phyloP scores from a whole-genome alignment of 164 flowering plant species.

The Vitis rotundifolia region DNA sequence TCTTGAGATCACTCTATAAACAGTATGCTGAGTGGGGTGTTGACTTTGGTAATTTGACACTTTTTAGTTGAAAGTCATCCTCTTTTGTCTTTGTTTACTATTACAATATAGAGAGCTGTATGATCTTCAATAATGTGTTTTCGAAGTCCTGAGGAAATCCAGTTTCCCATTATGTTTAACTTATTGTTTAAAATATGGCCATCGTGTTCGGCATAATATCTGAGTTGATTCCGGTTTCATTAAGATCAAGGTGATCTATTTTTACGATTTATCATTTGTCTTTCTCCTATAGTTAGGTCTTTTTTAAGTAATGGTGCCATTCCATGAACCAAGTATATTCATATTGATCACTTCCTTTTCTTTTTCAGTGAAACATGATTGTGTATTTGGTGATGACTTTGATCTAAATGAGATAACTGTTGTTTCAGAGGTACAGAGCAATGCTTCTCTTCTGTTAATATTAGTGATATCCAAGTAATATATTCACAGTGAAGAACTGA shows the following conservation, averaged over 20 bases:
- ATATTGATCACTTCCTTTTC: constrained; percentile 11
- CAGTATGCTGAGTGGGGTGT: constrained; percentile 97
- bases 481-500: not conserved
- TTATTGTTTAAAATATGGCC: too few relatives aligned
- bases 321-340: not conserved
- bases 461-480: not conserved
- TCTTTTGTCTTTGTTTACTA: too few relatives aligned
- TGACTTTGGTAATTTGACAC: constrained; percentile 65
- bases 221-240: too few relatives aligned
- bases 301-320: too few relatives aligned
- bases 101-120: too few relatives aligned
- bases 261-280: too few relatives aligned
- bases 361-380: constrained; percentile 84
- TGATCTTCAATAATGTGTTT: too few relatives aligned
- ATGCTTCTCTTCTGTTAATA: not conserved
- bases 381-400: constrained; percentile 90
- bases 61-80: not conserved
- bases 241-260: too few relatives aligned
- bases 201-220: too few relatives aligned
- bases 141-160: too few relatives aligned
- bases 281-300: too few relatives aligned
- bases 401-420: constrained; percentile 61
- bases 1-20: constrained; percentile 76
- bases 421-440: constrained; percentile 67
- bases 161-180: too few relatives aligned